A percentile compares a stretch with the other conserved stretches of the same genome.
phyloP scores from a whole-genome alignment of 768 basidiomycete genomes.

The Hypholoma sublateritium region DNA sequence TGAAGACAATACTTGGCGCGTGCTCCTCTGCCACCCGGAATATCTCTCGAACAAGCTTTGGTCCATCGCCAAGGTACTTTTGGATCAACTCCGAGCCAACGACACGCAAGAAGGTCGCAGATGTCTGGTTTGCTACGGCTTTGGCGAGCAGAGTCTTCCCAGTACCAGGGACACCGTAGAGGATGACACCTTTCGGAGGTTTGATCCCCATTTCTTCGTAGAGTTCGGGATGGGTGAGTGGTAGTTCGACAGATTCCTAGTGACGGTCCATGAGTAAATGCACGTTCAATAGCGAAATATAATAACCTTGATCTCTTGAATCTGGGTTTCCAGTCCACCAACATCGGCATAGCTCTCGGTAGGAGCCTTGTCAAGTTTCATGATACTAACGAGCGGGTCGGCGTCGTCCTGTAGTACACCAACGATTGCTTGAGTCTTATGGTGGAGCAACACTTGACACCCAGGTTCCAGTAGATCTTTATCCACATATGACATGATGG shows the following conservation, averaged over 20 bases:
- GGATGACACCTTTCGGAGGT: conserved; percentile 99
- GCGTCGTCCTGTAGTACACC: conserved; percentile 95
- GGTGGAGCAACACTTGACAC: conserved; percentile 91
- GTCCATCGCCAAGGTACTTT: conserved; percentile 98
- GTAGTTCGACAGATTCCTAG: conserved; percentile 96
- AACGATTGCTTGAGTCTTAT: conserved; percentile 93
- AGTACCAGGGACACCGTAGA: conserved; percentile 97
- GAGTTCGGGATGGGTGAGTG: conserved; percentile 94
- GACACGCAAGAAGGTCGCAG: conserved; percentile 95
- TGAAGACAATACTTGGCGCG: conserved; percentile 98
- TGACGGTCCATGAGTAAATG: neutral
- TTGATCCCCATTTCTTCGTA: conserved; percentile 99
- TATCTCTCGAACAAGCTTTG: conserved; percentile 94
- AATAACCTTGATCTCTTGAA: conserved; percentile 95
- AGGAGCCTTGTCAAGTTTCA: conserved; percentile 99
- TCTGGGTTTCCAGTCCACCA: conserved; percentile 94
- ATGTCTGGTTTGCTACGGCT: conserved; percentile 97
- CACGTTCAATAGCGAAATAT: neutral
- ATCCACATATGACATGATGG: conserved; percentile 98
- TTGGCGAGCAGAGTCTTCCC: conserved; percentile 98
- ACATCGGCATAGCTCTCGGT: conserved; percentile 99
- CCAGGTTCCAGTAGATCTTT: conserved; percentile 97
- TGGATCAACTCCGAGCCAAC: conserved; percentile 98
- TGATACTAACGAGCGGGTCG: conserved; percentile 95
- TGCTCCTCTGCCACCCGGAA: conserved; percentile 98